phyloP scores from a whole-genome alignment of 1,284 basidiomycete species.

The Coniferiporia sulphurascens region DNA sequence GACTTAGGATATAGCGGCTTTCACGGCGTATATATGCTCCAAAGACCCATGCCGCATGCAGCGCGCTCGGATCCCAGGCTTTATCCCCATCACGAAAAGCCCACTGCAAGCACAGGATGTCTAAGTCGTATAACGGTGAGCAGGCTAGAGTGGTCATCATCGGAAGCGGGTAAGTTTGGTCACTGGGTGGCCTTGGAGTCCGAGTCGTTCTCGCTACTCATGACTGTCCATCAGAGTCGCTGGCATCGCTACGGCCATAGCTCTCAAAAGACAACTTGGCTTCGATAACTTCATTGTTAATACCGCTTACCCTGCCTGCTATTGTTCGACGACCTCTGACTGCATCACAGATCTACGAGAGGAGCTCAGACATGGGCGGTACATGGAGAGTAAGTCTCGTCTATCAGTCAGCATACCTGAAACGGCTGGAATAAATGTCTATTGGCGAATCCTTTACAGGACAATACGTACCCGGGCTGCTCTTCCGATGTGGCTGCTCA shows the following conservation, averaged over 20 bases:
- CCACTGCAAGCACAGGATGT: too few relatives aligned
- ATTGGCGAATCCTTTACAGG: slow-evolving; percentile 32
- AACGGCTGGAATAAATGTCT: neutral
- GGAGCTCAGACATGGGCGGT: slow-evolving; percentile 40
- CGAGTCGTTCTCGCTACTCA: neutral
- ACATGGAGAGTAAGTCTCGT: slow-evolving; percentile 44
- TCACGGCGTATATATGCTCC: too few relatives aligned
- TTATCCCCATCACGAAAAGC: too few relatives aligned
- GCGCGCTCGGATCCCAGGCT: too few relatives aligned
- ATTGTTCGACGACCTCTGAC: neutral
- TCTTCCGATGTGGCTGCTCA: slow-evolving; percentile 49
- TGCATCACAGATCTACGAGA: slow-evolving; percentile 43
- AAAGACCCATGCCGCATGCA: too few relatives aligned
- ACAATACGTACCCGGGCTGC: slow-evolving; percentile 40
- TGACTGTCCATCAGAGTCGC: slow-evolving; percentile 26
- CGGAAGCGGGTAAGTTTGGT: slow-evolving; percentile 42
- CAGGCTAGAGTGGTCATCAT: slow-evolving; percentile 40
- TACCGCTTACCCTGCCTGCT: neutral
- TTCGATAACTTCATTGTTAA: slow-evolving; percentile 45
- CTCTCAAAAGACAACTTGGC: slow-evolving; percentile 38
- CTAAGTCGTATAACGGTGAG: slow-evolving; percentile 14
- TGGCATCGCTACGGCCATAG: slow-evolving; percentile 46
- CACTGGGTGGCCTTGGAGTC: neutral
- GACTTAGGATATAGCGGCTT: too few relatives aligned
- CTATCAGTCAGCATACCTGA: neutral